Evolutionary conservation across 495 filamentous ascomycete genomes (phyloP), one percentile per base, ranked within the genome.

Genomic region (Lasiosphaeris hirsuta): DNA sequence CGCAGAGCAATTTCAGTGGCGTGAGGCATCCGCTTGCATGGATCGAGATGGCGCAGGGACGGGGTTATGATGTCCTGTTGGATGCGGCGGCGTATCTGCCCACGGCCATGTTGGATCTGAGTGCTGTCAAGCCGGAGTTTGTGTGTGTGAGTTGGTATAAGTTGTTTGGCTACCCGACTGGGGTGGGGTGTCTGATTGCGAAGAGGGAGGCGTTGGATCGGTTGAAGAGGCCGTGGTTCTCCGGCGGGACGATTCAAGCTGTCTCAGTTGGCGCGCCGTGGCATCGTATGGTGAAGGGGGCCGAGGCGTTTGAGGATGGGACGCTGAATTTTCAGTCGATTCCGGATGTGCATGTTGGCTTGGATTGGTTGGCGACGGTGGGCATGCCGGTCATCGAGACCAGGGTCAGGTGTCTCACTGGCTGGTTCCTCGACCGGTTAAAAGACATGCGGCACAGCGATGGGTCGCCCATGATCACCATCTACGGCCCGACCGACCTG

Each of bases 1-100:
- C 75, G 7, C 84, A 86, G 59, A 83, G 79, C 15, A 87, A 87
- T 62, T 81, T 86, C 74, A 80, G 72, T 14, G 84, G 84, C 34
- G 74, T 80, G n/a, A 75, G 82, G 0, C 72, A 82, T 40, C 83
- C 84, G 2, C 66, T 80, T 0, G 56, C 68, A 5, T 86, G 82
- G 82, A 69, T 76, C 0, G 58, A 64, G 7, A 63, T 71, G 9
- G 67, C 82, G 10, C 78, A 81, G 14, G 56, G 64, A 35, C 69
- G 65, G 7, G 67, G 70, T 10, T 69, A 71, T 38, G 83, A 80
- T 66, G 76, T 77, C 4, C 75, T 86, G 7, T 70, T 84, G 18
- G 84, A 86, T 62, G 79, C 80, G 0, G 83, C 84, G 5, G 82
- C 84, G 7, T 76, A 79, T 45, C 74, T 82, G 0, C 74, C 81